Evolutionary conservation across 2,329 filamentous ascomycete species (phyloP).

Genomic region (Purpureocillium lavendulum): DNA sequence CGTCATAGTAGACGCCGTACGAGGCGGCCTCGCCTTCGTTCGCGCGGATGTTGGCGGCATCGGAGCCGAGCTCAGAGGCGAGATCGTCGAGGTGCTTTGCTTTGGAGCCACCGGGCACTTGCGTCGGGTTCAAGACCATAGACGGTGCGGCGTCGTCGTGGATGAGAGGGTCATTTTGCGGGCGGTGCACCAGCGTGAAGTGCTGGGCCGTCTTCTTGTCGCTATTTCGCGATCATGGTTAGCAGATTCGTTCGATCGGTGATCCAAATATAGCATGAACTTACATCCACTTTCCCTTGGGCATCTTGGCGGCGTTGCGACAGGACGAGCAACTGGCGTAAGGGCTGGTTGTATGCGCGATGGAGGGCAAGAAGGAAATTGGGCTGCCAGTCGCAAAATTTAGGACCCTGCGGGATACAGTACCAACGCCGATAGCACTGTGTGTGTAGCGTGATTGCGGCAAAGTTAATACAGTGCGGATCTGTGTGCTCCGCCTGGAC

Average conservation of each 20-base stretch:
- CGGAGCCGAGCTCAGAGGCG: conserved; percentile 63
- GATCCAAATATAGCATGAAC: conserved; percentile 7
- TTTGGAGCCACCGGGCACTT: conserved; percentile 30
- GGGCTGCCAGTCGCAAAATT: conserved; percentile 19
- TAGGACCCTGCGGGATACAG: conserved; percentile 15
- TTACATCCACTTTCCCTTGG: conserved; percentile 63
- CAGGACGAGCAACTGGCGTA: conserved; percentile 3
- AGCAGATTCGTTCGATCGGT: no score
- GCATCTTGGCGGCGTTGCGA: conserved; percentile 46
- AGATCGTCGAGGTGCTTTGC: conserved; percentile 69
- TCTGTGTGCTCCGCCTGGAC: conserved; percentile 8
- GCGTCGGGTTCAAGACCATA: conserved; percentile 75
- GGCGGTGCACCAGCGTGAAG: conserved; percentile 89
- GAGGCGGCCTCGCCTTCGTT: conserved; percentile 97
- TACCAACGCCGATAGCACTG: conserved; percentile 19
- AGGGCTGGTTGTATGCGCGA: not conserved
- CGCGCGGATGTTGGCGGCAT: conserved; percentile 57
- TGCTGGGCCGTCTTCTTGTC: conserved; percentile 89
- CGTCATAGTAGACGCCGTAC: conserved; percentile 90
- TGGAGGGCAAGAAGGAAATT: conserved; percentile 11
- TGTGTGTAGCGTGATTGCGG: conserved; percentile 4
- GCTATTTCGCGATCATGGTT: conserved; percentile 18
- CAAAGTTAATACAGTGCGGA: conserved; percentile 18
- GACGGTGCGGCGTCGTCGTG: conserved; percentile 83
- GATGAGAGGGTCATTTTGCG: conserved; percentile 95